phyloP scores from a whole-genome alignment of 306 rosid species.

The Nissolia schottii region DNA sequence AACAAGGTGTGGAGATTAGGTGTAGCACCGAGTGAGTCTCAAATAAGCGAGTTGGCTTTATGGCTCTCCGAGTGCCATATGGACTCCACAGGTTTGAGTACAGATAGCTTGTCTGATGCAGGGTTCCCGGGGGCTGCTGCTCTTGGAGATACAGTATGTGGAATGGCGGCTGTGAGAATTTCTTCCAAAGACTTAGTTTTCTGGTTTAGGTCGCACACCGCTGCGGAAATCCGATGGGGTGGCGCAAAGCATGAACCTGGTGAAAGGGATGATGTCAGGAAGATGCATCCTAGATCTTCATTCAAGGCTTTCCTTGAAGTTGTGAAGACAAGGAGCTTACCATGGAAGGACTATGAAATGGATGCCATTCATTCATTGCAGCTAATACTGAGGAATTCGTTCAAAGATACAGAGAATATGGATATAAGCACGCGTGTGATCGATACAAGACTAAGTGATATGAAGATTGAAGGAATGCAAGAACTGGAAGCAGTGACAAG shows the following conservation, averaged over 20 bases:
- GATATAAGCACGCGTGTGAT: conserved; percentile 35
- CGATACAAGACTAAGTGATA: conserved; percentile 42
- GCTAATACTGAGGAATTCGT: conserved; percentile 72
- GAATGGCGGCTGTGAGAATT: conserved; percentile 80
- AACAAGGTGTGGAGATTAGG: conserved; percentile 68
- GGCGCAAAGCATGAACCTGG: conserved; percentile 78
- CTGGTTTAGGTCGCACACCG: conserved; percentile 76
- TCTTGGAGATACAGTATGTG: conserved; percentile 63
- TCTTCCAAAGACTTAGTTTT: conserved; percentile 53
- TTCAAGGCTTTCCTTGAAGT: conserved; percentile 89
- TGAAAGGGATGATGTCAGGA: conserved; percentile 56
- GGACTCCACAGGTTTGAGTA: conserved; percentile 84
- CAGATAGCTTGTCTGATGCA: conserved; percentile 79
- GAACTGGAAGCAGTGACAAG: conserved; percentile 77
- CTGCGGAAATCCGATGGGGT: conserved; percentile 73
- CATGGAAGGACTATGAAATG: conserved; percentile 86
- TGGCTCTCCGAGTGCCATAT: conserved; percentile 64
- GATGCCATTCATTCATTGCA: conserved; percentile 89
- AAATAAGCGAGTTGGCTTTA: conserved; percentile 51
- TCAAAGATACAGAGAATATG: conserved; percentile 38
- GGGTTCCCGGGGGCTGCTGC: conserved; percentile 67
- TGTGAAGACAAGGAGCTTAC: conserved; percentile 61
- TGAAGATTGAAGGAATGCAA: conserved; percentile 71
- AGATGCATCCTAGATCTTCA: conserved; percentile 85
- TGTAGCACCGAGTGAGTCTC: conserved; percentile 63